These are phyloP conservation scores for Claviceps sp. DNA, from an alignment of 2,329 filamentous ascomycete species.

Conservation along the genomic window DNA sequence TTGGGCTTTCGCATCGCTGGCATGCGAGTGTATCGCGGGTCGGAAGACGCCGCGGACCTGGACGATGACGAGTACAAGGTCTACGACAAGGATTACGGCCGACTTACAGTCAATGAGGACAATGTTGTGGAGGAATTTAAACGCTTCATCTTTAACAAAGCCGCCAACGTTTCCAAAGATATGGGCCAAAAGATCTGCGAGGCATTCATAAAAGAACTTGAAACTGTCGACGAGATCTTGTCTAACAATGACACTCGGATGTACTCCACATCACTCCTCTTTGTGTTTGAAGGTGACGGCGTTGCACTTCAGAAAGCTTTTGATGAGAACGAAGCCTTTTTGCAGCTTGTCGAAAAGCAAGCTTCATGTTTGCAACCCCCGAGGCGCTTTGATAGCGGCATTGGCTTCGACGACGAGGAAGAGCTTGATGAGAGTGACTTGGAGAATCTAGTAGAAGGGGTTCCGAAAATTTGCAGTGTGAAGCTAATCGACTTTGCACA, in stretches of 20 bases:
- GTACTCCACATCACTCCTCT: slow-evolving; percentile 50
- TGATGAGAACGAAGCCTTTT: slow-evolving; percentile 36
- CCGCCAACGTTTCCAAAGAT: slow-evolving; percentile 45
- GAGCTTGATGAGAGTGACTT: slow-evolving; percentile 31
- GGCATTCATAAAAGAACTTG: slow-evolving; percentile 40
- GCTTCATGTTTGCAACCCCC: slow-evolving; percentile 19
- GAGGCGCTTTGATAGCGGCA: slow-evolving; percentile 42
- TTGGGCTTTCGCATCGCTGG: slow-evolving; percentile 52
- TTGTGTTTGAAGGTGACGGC: slow-evolving; percentile 52
- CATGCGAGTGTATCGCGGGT: slow-evolving; percentile 50
- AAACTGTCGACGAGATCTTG: slow-evolving; percentile 38
- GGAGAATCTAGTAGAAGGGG: slow-evolving; percentile 25
- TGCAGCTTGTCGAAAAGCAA: slow-evolving; percentile 35
- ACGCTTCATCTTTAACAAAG: slow-evolving; percentile 43
- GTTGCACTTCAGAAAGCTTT: slow-evolving; percentile 37
- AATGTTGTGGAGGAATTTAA: slow-evolving; percentile 43
- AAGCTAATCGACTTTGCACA: slow-evolving; percentile 97
- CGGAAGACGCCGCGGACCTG: slow-evolving; percentile 35
- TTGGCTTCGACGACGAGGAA: slow-evolving; percentile 32
- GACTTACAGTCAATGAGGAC: slow-evolving; percentile 34
- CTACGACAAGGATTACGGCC: slow-evolving; percentile 52
- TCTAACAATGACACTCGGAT: slow-evolving; percentile 45
- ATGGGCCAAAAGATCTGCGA: slow-evolving; percentile 41
- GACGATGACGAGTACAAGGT: slow-evolving; percentile 42
- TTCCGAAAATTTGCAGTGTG: slow-evolving; percentile 59